Evolutionary conservation across 179 eudicot species (phyloP).

Genomic region (Patellifolia procumbens): DNA sequence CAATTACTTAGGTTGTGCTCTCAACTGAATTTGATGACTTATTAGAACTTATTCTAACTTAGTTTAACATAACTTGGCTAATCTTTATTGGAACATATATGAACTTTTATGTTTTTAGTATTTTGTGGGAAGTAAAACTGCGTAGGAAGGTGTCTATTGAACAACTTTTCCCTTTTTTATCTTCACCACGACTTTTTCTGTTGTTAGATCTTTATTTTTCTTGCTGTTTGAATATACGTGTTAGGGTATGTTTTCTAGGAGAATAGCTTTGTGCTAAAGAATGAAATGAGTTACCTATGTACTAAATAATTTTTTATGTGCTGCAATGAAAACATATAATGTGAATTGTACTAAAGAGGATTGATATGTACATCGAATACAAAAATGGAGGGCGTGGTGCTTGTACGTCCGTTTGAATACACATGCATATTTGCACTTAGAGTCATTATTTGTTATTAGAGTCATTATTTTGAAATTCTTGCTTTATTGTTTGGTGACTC

Average conservation of each 20-base stretch:
- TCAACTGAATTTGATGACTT: too few species aligned
- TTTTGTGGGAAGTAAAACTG: background rate
- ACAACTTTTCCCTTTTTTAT: background rate
- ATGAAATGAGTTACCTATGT: background rate
- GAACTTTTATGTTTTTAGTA: background rate
- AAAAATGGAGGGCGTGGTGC: background rate
- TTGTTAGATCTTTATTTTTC: background rate
- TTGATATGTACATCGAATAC: background rate
- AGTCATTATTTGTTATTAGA: background rate
- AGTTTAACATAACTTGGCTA: too few species aligned
- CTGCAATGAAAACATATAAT: background rate
- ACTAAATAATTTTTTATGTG: background rate
- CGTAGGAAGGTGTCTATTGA: background rate
- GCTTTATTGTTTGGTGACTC: background rate
- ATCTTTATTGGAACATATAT: too few species aligned
- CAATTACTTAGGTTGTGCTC: background rate
- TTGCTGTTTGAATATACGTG: background rate
- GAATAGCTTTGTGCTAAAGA: background rate
- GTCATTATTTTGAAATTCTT: background rate
- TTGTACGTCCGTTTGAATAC: background rate
- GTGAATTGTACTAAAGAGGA: background rate
- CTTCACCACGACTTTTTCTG: background rate
- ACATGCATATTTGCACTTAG: background rate
- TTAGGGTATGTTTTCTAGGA: background rate
- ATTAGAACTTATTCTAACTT: too few species aligned